These are phyloP conservation scores for Skeletonema marinoi DNA, from an alignment of 108 stramenopile species.

Conservation along the genomic window DNA sequence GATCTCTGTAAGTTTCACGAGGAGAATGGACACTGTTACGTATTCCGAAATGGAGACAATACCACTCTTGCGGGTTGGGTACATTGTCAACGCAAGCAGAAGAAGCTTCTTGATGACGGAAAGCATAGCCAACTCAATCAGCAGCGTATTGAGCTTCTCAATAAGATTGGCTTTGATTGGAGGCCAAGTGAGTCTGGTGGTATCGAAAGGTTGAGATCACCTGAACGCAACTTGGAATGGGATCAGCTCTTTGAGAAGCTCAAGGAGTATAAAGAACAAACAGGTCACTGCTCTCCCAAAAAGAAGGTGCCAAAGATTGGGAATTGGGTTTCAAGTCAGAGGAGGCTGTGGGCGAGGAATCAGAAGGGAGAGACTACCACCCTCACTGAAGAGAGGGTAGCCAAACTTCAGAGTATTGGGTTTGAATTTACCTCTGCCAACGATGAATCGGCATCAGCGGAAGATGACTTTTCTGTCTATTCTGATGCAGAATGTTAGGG, in stretches of 20 bases:
- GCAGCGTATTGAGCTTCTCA: slow-evolving; percentile 68
- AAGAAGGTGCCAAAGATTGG: slow-evolving; percentile 10
- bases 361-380: slow-evolving; percentile 50
- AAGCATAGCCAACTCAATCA: slow-evolving; percentile 36
- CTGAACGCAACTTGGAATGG: slow-evolving; percentile 7
- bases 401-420: slow-evolving; percentile 36
- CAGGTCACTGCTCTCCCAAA: slow-evolving; percentile 1
- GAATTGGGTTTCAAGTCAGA: not conserved
- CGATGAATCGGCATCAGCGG: not conserved
- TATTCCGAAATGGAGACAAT: slow-evolving; percentile 6
- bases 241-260: slow-evolving; percentile 2
- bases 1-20: slow-evolving; percentile 14
- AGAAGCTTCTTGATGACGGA: slow-evolving; percentile 18
- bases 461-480: not conserved
- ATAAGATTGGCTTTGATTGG: slow-evolving; percentile 71
- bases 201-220: not conserved
- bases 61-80: slow-evolving; percentile 18
- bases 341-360: slow-evolving; percentile 1
- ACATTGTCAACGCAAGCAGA: slow-evolving; percentile 22
- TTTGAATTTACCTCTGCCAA: slow-evolving; percentile 13
- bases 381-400: slow-evolving; percentile 52
- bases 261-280: slow-evolving; percentile 2
- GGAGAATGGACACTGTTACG: slow-evolving; percentile 25
- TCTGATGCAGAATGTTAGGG: not conserved
- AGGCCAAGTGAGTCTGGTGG: slow-evolving; percentile 10